Conservation (phyloP, 352 stramenopile species). For the Phytopythium delawarense region DNA sequence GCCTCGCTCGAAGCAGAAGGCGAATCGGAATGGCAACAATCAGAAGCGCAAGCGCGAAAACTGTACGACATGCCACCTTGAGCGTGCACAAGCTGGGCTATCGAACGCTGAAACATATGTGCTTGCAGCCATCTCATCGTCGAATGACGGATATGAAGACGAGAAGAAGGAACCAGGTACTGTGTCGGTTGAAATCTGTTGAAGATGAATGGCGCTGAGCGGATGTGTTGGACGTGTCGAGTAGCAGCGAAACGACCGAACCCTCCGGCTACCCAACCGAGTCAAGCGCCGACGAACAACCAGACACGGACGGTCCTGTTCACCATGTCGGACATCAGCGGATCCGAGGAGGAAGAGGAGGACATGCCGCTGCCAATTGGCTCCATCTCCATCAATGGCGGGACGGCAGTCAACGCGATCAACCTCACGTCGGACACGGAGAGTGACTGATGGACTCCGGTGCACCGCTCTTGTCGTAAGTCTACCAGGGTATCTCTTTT, state of each 20-base stretch:
- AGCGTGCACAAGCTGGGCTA: neutral
- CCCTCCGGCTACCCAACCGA: neutral
- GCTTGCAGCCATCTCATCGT: neutral
- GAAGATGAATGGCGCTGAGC: neutral
- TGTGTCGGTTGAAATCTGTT: neutral
- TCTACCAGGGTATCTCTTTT: neutral
- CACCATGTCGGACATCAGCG: constrained; percentile 33
- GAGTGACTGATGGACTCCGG: constrained; percentile 16
- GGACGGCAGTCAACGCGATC: constrained; percentile 22
- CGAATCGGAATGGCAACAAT: neutral
- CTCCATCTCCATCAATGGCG: neutral
- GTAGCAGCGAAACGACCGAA: neutral
- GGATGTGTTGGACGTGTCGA: neutral
- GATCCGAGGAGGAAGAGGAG: constrained; percentile 23
- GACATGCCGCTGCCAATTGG: constrained; percentile 20
- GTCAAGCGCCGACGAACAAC: neutral
- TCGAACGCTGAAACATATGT: neutral
- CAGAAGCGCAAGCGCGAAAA: constrained; percentile 6
- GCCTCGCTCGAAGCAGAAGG: neutral
- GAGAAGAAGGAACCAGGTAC: neutral
- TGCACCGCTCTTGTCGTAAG: neutral
- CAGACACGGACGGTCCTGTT: constrained; percentile 13
- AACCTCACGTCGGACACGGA: constrained; percentile 49
- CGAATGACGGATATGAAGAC: constrained; percentile 3
- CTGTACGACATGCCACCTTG: neutral